Evolutionary conservation across 2,329 filamentous ascomycete genomes (phyloP).

Genomic region (Pseudogymnoascus sp.): DNA sequence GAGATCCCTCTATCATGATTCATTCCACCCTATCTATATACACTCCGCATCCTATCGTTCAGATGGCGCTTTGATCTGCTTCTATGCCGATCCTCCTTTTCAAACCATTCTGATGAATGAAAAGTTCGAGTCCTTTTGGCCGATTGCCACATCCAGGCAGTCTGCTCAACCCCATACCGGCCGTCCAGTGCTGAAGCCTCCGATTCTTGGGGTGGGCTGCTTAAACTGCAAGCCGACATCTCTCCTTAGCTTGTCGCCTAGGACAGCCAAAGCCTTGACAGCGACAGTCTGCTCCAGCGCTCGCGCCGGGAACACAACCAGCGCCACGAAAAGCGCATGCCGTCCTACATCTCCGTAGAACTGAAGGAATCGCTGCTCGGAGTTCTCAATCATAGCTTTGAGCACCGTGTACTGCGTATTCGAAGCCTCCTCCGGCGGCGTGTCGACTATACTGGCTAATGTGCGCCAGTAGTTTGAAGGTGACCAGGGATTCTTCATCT

Average conservation of each 20-base stretch:
- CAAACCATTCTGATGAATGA: neutral
- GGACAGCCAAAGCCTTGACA: slow-evolving; percentile 43
- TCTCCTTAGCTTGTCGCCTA: slow-evolving; percentile 45
- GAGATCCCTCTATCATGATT: neutral
- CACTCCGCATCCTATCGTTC: neutral
- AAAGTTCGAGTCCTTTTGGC: neutral
- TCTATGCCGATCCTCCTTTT: neutral
- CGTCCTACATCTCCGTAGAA: slow-evolving; percentile 74
- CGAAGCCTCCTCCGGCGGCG: slow-evolving; percentile 58
- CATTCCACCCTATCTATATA: neutral
- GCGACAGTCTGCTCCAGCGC: slow-evolving; percentile 40
- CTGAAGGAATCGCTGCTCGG: slow-evolving; percentile 64
- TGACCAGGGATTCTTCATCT: slow-evolving; percentile 63
- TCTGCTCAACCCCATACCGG: neutral
- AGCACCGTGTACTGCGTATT: slow-evolving; percentile 66
- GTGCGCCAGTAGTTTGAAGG: slow-evolving; percentile 76
- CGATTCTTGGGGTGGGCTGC: neutral
- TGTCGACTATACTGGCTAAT: slow-evolving; percentile 68
- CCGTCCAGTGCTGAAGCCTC: neutral
- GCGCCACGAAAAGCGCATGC: slow-evolving; percentile 60
- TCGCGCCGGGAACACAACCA: slow-evolving; percentile 63
- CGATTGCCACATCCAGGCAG: neutral
- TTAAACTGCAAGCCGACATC: slow-evolving; percentile 38
- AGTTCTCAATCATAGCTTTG: slow-evolving; percentile 62
- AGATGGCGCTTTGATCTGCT: neutral